Percentiles rank a stretch among this genome's conserved stretches.
Conservation (phyloP, 1,284 basidiomycete species). For the Boletellus deceptivus region DNA sequence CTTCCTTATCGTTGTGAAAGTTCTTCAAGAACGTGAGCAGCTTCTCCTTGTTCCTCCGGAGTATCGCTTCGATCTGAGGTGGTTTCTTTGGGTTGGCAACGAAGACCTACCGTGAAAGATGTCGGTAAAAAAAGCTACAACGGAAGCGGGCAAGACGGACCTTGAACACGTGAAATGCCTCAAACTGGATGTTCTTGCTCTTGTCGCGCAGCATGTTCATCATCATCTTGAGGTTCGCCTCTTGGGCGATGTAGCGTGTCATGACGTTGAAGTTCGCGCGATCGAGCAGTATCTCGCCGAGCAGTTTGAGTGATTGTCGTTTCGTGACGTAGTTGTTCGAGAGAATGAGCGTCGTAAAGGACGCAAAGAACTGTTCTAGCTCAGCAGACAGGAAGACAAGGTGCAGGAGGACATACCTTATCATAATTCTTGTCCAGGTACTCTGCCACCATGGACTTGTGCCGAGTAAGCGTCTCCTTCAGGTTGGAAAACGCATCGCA, state of each 20-base stretch:
- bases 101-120: slow-evolving; percentile 66
- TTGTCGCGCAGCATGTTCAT: slow-evolving; percentile 98
- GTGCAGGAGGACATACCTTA: slow-evolving; percentile 52
- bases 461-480: slow-evolving; percentile 93
- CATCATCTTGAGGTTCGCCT: slow-evolving; percentile 98
- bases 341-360: slow-evolving; percentile 89
- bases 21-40: slow-evolving; percentile 84
- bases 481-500: slow-evolving; percentile 97
- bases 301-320: slow-evolving; percentile 95
- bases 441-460: slow-evolving; percentile 95
- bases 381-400: slow-evolving; percentile 1
- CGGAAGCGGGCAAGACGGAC: slow-evolving; percentile 46
- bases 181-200: slow-evolving; percentile 99
- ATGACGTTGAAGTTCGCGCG: slow-evolving; percentile 97
- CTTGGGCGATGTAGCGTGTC: slow-evolving; percentile 94
- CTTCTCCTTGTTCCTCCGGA: slow-evolving; percentile 93
- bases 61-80: slow-evolving; percentile 87
- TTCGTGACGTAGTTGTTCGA: slow-evolving; percentile 99
- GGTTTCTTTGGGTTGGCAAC: slow-evolving; percentile 99
- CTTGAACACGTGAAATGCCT: slow-evolving; percentile 99
- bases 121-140: neutral
- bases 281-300: slow-evolving; percentile 97
- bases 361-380: slow-evolving; percentile 82
- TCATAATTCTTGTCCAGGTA: slow-evolving; percentile 98
- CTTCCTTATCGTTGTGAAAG: slow-evolving; percentile 99